Percentiles rank a stretch among this genome's conserved stretches.
phyloP scores from a whole-genome alignment of 768 basidiomycete species.

The Lepiota venenata region DNA sequence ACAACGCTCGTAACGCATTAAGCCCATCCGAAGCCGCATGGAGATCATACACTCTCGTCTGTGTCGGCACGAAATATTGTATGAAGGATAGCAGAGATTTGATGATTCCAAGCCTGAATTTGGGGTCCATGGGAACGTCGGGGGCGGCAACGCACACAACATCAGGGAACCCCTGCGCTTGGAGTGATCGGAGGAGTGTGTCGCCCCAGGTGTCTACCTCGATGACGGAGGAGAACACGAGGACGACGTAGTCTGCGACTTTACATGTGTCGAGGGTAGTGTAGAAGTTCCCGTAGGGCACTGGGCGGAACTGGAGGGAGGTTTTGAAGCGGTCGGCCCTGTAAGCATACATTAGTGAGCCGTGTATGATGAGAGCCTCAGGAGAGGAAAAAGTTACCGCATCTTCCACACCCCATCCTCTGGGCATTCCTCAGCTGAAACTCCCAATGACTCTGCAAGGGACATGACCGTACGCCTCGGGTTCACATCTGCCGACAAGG shows the following conservation, averaged over 20 bases:
- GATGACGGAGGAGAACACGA: slow-evolving; percentile 73
- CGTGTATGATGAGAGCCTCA: neutral
- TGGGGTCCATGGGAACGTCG: slow-evolving; percentile 48
- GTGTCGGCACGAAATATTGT: slow-evolving; percentile 88
- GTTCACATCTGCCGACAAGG: slow-evolving; percentile 68
- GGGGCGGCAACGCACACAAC: slow-evolving; percentile 73
- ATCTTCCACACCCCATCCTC: slow-evolving; percentile 61
- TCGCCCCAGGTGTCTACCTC: slow-evolving; percentile 90
- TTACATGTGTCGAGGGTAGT: slow-evolving; percentile 81
- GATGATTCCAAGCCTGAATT: slow-evolving; percentile 63
- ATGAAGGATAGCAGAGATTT: slow-evolving; percentile 94
- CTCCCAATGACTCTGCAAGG: slow-evolving; percentile 59
- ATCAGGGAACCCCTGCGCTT: slow-evolving; percentile 88
- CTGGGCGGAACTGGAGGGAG: slow-evolving; percentile 80
- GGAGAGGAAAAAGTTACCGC: slow-evolving; percentile 43
- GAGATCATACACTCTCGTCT: slow-evolving; percentile 74
- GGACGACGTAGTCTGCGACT: slow-evolving; percentile 87
- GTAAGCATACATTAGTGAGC: slow-evolving; percentile 5
- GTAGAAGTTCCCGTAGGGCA: slow-evolving; percentile 71
- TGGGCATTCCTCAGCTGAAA: slow-evolving; percentile 47
- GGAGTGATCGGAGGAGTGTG: slow-evolving; percentile 79
- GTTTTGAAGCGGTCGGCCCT: slow-evolving; percentile 92
- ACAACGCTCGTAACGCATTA: slow-evolving; percentile 71
- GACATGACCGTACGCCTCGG: slow-evolving; percentile 47
- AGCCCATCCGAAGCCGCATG: slow-evolving; percentile 59